phyloP scores from a whole-genome alignment of 345 rosid genomes.

The Diplotaxis tenuifolia region DNA sequence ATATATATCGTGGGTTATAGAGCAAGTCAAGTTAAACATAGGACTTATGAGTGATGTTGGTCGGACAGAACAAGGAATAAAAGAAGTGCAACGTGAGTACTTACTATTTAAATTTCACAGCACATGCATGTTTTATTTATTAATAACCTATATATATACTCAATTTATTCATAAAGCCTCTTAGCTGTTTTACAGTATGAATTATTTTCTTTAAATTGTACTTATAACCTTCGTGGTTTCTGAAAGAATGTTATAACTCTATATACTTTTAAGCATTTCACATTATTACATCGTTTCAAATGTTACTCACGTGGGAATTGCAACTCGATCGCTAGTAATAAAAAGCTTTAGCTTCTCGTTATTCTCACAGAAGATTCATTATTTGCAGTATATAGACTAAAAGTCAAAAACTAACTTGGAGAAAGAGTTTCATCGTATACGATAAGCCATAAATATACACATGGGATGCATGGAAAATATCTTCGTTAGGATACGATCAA shows the following conservation, averaged over 20 bases:
- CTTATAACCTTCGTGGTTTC: constrained; percentile 20
- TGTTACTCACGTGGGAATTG: constrained; percentile 25
- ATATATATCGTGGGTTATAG: neutral
- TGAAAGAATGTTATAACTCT: constrained; percentile 31
- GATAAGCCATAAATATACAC: constrained; percentile 18
- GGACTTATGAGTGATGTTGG: constrained; percentile 7
- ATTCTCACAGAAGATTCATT: neutral
- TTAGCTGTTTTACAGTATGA: constrained; percentile 21
- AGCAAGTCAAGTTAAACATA: neutral
- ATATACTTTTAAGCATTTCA: constrained; percentile 24
- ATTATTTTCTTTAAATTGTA: constrained; percentile 27
- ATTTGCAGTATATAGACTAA: constrained; percentile 4
- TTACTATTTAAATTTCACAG: constrained; percentile 15
- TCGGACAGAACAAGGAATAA: constrained; percentile 25
- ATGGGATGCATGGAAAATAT: constrained; percentile 19
- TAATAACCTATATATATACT: neutral
- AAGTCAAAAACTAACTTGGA: constrained; percentile 1
- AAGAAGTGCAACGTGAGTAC: constrained; percentile 20
- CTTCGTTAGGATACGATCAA: constrained; percentile 25
- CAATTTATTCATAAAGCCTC: neutral
- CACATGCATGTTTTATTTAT: constrained; percentile 22
- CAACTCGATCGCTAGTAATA: constrained; percentile 4
- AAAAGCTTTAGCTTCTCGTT: neutral
- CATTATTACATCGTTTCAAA: constrained; percentile 25
- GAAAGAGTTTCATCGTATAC: neutral